These are phyloP conservation scores for Kurtzmaniella quercitrusa DNA, from an alignment of 1,139 yeast species.

Conservation along the genomic window DNA sequence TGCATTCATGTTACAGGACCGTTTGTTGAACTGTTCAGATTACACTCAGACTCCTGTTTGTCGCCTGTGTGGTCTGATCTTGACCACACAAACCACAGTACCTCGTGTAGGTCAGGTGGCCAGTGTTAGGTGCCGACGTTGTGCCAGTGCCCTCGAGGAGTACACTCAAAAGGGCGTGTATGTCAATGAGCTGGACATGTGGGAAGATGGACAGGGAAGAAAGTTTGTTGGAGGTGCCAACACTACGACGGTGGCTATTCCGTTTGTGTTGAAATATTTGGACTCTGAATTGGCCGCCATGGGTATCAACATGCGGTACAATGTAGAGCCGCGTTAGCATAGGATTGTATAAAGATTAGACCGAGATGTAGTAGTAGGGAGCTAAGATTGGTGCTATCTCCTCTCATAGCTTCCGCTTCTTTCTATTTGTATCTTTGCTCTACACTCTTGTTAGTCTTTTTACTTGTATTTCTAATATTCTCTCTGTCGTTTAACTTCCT, in stretches of 20 bases:
- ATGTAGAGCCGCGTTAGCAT: constrained; percentile 57
- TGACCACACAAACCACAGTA: constrained; percentile 85
- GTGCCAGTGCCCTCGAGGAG: constrained; percentile 63
- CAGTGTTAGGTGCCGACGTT: constrained; percentile 82
- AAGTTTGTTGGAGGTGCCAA: constrained; percentile 88
- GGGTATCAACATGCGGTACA: constrained; percentile 93
- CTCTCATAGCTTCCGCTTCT: neutral
- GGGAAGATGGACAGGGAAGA: constrained; percentile 98
- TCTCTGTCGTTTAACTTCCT: too few relatives aligned
- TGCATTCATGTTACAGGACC: constrained; percentile 91
- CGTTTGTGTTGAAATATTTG: constrained; percentile 90
- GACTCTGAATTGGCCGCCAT: constrained; percentile 96
- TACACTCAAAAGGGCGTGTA: constrained; percentile 35
- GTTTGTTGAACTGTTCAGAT: constrained; percentile 92
- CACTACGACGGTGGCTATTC: constrained; percentile 92
- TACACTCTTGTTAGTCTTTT: too few relatives aligned
- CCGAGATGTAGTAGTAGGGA: neutral
- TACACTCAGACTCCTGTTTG: constrained; percentile 89
- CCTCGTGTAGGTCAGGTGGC: constrained; percentile 86
- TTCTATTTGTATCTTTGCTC: neutral
- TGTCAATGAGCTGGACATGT: constrained; percentile 71
- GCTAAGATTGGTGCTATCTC: neutral
- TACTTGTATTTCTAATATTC: too few relatives aligned
- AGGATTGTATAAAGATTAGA: constrained; percentile 1
- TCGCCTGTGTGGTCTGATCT: constrained; percentile 87